Percentiles rank a stretch among this genome's conserved stretches.
These are phyloP conservation scores for Rhodomyrtus psidioides DNA, from an alignment of 441 rosid genomes.

Conservation along the genomic window DNA sequence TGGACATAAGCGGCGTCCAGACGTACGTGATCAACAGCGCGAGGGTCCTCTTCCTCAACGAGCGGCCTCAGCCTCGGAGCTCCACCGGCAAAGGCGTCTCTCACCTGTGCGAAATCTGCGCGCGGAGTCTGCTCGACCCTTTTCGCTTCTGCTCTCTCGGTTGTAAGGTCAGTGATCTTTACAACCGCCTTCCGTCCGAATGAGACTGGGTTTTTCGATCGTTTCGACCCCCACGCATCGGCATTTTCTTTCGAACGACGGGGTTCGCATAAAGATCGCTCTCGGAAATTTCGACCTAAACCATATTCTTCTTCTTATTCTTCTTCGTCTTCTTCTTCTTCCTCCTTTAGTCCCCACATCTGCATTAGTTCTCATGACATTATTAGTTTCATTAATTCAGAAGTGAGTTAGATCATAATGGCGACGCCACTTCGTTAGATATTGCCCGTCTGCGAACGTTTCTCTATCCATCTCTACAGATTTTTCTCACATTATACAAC, in stretches of 20 bases:
- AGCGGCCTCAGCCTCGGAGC: constrained; percentile 71
- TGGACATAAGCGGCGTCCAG: constrained; percentile 74
- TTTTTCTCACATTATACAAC: neutral
- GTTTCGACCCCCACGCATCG: neutral
- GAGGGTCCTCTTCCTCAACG: constrained; percentile 63
- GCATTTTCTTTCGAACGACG: neutral
- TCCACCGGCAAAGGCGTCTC: constrained; percentile 31
- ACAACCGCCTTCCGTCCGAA: neutral
- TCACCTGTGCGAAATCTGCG: constrained; percentile 60
- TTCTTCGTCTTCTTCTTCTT: neutral
- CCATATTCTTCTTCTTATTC: neutral
- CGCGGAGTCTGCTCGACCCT: constrained; percentile 67
- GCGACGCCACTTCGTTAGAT: neutral
- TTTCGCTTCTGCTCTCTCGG: constrained; percentile 91
- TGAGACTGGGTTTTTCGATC: neutral
- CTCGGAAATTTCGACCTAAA: neutral
- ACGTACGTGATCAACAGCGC: constrained; percentile 87
- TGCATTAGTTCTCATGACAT: neutral
- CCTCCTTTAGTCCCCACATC: neutral
- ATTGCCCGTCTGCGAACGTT: neutral
- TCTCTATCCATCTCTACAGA: neutral
- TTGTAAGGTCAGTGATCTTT: constrained; percentile 56
- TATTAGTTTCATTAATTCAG: neutral
- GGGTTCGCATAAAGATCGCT: neutral
- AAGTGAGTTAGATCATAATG: neutral